These are phyloP conservation scores for Podila horticola DNA, from an alignment of 192 early-diverging fungal species.

Conservation along the genomic window DNA sequence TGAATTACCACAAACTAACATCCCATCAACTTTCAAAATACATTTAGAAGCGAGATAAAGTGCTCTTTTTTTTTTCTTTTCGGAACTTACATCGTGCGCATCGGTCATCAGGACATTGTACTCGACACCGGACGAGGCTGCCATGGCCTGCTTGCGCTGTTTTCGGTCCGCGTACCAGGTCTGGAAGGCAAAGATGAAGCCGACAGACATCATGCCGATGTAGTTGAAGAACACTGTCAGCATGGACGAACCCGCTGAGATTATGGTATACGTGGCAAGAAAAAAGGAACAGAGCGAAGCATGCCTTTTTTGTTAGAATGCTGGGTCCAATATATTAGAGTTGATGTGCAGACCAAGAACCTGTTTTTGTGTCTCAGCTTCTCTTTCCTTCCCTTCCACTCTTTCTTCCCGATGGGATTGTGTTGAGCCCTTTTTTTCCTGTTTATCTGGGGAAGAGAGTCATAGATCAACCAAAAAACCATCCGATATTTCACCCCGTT, in stretches of 20 bases:
- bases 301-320: not conserved
- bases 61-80: slow-evolving; percentile 7
- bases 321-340: not conserved
- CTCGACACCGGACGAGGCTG: slow-evolving; percentile 14
- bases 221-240: slow-evolving; percentile 47
- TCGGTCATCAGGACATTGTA: slow-evolving; percentile 38
- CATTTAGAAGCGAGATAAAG: not conserved
- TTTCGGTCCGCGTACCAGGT: slow-evolving; percentile 32
- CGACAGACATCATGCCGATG: slow-evolving; percentile 43
- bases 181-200: slow-evolving; percentile 31
- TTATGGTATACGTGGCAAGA: not conserved
- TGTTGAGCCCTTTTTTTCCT: too few species aligned
- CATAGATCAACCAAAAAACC: too few species aligned
- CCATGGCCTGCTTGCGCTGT: slow-evolving; percentile 15
- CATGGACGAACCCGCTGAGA: slow-evolving; percentile 43
- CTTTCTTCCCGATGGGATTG: too few species aligned
- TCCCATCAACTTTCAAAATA: not conserved
- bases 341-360: too few species aligned
- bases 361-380: too few species aligned
- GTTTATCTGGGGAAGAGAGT: too few species aligned
- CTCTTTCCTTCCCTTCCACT: too few species aligned
- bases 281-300: slow-evolving; percentile 10
- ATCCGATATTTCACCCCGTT: too few species aligned
- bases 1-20: not conserved
- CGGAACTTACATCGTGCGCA: slow-evolving; percentile 19